Evolutionary conservation across 2,329 filamentous ascomycete genomes (phyloP), one percentile per base, ranked within the genome.

Genomic region (Lasiodiplodia sp.): DNA sequence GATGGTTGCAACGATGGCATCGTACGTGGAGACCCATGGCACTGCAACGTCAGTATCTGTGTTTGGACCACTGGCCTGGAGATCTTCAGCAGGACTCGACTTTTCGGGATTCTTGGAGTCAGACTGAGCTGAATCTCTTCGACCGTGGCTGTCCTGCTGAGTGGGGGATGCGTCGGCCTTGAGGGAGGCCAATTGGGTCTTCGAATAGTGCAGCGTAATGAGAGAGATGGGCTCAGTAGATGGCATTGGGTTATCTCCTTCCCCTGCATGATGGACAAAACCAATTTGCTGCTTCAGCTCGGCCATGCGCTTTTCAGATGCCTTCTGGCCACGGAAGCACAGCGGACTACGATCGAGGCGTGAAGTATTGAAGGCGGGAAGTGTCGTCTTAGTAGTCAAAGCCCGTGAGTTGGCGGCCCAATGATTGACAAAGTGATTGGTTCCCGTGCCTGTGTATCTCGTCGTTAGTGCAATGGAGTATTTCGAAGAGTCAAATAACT

Each of bases 321-420:
- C 25, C 25, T 34, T 28, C 25, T 16, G 52, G 7, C 52, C 52
- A 11, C 3, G 12, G 52, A 1, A 65, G n/a, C 16, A 23, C 11
- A 69, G 55, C 1, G 62, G 37, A 65, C 67, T 62, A 31, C 63
- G 44, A 44, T 62, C 69, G 16, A 72, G 11, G 18, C 49, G n/a
- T 4, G 53, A 3, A 4, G 8, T 28, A 23, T 72, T 14, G n/a
- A 66, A 51, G 16, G 71, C 65, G 0, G 66, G 47, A 66, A 72
- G 72, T 0, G 71, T 52, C 2, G 31, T 51, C 16, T 73, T 72
- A 3, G 62, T 52, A 3, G 49, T 64, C 14, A 71, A 70, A 2
- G 73, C 72, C 5, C 64, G 62, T 3, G 71, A 72, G 67, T 75
- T 75, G 53, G 72, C 65, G 18, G 76, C 73, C 75, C 73, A 76